phyloP scores from a whole-genome alignment of 1,284 basidiomycete species.

The Pseudozyma thailandica region DNA sequence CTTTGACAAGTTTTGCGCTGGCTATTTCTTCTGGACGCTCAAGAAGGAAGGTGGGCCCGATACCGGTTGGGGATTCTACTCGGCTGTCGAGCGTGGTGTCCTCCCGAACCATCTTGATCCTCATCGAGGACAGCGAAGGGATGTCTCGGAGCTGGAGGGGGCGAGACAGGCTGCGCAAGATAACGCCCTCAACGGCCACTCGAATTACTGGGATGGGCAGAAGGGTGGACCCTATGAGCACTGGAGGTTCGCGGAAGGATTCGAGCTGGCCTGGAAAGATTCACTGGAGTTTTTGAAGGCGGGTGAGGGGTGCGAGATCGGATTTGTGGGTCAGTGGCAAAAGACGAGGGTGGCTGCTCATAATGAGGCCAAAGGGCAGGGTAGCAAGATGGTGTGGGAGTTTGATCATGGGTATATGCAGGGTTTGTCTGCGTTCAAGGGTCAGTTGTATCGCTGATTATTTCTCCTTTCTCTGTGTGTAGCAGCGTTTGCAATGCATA shows the following conservation, averaged over 20 bases:
- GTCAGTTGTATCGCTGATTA: conserved; percentile 25
- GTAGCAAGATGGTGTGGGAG: conserved; percentile 66
- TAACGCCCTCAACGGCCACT: conserved; percentile 22
- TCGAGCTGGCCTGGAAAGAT: conserved; percentile 78
- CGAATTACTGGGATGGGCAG: conserved; percentile 37
- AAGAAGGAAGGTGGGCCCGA: conserved; percentile 79
- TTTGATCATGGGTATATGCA: conserved; percentile 74
- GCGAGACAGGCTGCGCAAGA: conserved; percentile 29
- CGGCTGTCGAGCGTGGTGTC: conserved; percentile 76
- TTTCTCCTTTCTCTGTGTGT: background rate
- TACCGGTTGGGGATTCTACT: conserved; percentile 80
- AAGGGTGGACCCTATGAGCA: conserved; percentile 73
- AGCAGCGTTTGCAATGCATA: background rate
- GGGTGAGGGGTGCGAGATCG: conserved; percentile 72
- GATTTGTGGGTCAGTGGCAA: conserved; percentile 75
- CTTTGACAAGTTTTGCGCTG: conserved; percentile 77
- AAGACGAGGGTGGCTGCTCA: conserved; percentile 72
- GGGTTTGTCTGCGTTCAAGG: conserved; percentile 68
- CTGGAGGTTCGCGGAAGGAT: conserved; percentile 77
- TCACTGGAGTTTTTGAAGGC: conserved; percentile 73
- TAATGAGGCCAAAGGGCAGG: conserved; percentile 68
- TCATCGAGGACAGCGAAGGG: conserved; percentile 27
- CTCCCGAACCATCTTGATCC: conserved; percentile 71
- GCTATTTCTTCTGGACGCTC: conserved; percentile 89
- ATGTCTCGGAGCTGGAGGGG: conserved; percentile 26